Evolutionary conservation across 2,329 filamentous ascomycete species (phyloP), one percentile per base, ranked within the genome.

Genomic region (Calonectria honghensis): DNA sequence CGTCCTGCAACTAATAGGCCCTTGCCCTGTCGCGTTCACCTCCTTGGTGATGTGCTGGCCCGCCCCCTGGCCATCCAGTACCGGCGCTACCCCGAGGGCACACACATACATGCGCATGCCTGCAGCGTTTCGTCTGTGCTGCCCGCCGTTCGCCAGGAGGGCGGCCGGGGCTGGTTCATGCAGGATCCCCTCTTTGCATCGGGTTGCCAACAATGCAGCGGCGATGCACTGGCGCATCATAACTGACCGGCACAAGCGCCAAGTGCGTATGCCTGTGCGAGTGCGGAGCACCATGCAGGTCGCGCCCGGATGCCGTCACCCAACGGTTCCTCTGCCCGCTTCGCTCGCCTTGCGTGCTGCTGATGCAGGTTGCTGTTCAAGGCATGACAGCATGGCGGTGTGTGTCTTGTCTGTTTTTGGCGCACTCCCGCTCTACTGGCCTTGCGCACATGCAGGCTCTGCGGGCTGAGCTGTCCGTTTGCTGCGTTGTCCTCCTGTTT

Each of bases 1-100:
- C 80, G 72, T 82, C 76, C 80, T 82, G 80, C 80, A 81, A 73
- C 80, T 82, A 82, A 82, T 78, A 64, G 74, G 72, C 75, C 79
- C 70, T 79, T 79, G 63, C 72, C 75, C 75, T 77, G 73, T 69
- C 74, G 65, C 66, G 73, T 72, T 75, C 76, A 59, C 69, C 73
- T 37, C 52, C 64, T 68, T 72, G 73, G 70, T 77, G 79, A 79
- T 80, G 79, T 73, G 79, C 71, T 79, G 79, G 79, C 78, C 54
- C 63, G 73, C 73, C 71, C 74, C 73, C 74, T 72, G 70, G 72
- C 67, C 63, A 66, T 51, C 69, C 45, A 75, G 72, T 66, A 70
- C 68, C 75, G 63, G 67, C 70, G 67, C 73, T 73, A 73, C 61
- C 61, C 70, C 41, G 32, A 69, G 51, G 35, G 29, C 54, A 61